Base-by-base conservation (phyloP, 1,284 basidiomycete genomes). In the Rhizopogon hawkerae region DNA sequence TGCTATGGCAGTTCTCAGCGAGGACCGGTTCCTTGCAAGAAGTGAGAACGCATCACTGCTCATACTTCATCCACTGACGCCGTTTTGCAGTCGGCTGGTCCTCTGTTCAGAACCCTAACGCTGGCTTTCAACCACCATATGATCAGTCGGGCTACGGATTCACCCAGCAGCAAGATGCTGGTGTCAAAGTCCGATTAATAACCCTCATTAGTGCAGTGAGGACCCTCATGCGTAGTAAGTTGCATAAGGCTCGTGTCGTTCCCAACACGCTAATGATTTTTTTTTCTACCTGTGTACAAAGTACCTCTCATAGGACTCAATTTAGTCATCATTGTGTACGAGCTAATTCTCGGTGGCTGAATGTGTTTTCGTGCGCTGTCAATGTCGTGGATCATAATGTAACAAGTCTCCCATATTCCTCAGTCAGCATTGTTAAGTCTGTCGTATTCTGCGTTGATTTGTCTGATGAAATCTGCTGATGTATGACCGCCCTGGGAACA, bases 191-290 rank as follows among this genome's bases (percentile, higher is more conserved):
- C 49, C 83, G 90, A 60, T 67, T 96, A 44, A 83, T 98, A 64
- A 90, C 92, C 68, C 77, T 98, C 58, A 97, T 97, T 56, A 80
- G 86, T 57, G 94, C 94, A 24, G 92, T 97, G 51, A 76, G 94
- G 67, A 97, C 92, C 48, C 74, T 98, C 55, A 88, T 98, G 86
- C 81, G 95, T 67, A 92, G 94, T 98, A 66, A 63, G 61, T 63
- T 35, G 26, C 41, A 4, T 29, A 8, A 31, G 0, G 10, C 29
- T 42, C 11, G 7, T 18, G 29, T 42, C 7, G 11, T 11, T 18
- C 29, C 41, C 6, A 16, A 42, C 42, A 14, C 8, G 4, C 44
- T 46, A 3, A 46, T 18, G 26, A 11, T 31, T 31, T 31, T 10
- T 16, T 31, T 31, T 31, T 10, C 2, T 16, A 11, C 29, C 29